Conservation (phyloP, 352 stramenopile species). For the Globisporangium carolinianum region DNA sequence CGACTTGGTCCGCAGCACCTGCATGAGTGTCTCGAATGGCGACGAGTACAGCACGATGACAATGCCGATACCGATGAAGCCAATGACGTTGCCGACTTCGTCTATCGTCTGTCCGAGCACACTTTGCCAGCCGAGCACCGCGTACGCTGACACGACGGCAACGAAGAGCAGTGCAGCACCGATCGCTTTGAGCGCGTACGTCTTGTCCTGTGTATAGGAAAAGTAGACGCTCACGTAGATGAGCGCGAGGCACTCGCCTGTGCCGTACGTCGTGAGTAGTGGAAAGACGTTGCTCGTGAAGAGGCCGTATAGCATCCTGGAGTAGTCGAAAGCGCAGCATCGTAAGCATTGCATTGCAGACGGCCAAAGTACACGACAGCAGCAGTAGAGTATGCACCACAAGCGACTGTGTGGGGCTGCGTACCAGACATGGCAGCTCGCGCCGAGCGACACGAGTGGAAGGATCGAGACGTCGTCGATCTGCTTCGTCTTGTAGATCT, state of each 20-base stretch:
- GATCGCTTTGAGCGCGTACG: conserved; percentile 3
- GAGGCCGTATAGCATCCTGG: conserved; percentile 8
- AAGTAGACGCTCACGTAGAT: conserved; percentile 8
- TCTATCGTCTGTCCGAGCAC: conserved; percentile 2
- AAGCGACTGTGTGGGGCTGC: background rate
- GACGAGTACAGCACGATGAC: conserved; percentile 52
- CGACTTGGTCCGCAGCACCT: conserved; percentile 46
- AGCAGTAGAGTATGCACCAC: background rate
- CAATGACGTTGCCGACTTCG: conserved; percentile 17
- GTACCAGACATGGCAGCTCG: conserved; percentile 7
- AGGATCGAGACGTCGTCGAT: conserved; percentile 7
- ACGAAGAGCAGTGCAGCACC: background rate
- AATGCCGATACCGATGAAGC: conserved; percentile 33
- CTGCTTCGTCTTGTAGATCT: background rate
- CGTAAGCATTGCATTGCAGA: too few species aligned
- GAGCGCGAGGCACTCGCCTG: conserved; percentile 2
- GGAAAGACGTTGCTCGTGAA: conserved; percentile 7
- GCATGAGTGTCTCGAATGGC: conserved; percentile 38
- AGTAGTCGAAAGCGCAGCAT: background rate
- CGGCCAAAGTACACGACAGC: background rate
- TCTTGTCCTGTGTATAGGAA: background rate
- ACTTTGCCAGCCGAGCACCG: background rate
- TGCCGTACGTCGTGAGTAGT: conserved; percentile 3
- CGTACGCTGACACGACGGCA: background rate
- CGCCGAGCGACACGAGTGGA: conserved; percentile 10